Evolutionary conservation across 1,139 yeast genomes (phyloP), one percentile per base, ranked within the genome.

Genomic region (Candida glucosophila): DNA sequence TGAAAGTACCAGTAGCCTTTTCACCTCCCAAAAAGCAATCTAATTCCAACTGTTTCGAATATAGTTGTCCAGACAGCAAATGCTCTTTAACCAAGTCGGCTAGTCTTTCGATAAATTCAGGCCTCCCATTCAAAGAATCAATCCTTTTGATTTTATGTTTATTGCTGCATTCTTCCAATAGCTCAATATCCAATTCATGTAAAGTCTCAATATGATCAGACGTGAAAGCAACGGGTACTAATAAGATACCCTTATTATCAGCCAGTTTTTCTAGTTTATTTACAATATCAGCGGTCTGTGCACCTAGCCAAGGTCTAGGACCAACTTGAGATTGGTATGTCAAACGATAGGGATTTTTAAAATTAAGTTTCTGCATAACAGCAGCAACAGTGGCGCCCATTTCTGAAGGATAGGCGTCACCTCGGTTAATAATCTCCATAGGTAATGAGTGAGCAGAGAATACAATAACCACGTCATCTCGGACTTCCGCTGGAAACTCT

Each of bases 261-360:
- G 73, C 73, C 29, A 62, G 62, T 36, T 70, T 64, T 31, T 79
- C 88, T 30, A 88, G 63, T 36, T 68, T 74, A 31, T 63, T 71
- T 17, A 85, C 78, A 15, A 86, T 82, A 26, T 69, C 64, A 19
- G 80, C 78, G 10, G 98, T 90, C 53, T 85, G 93, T 2, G 92
- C 95, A 19, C 98, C 98, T 24, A 92, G 65, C 99, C 99, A 90
- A 5, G 97, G 90, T 50, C 80, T 83, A 15, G 98, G 98, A 3
- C 99, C 99, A 12, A 90, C 98, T 55, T 92, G 94, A 2, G 96
- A 85, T 60, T 90, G 99, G 95, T 97, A 90, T 11, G 81, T 82
- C 30, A 92, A 71, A 44, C 96, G 69, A 52, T 90, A 90, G 2
- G 95, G 95, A 47, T 86, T 80, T 24, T 65, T 58, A 52, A 90